Base-by-base conservation (phyloP, 2,329 filamentous ascomycete species). In the Didymosphaeria variabile region DNA sequence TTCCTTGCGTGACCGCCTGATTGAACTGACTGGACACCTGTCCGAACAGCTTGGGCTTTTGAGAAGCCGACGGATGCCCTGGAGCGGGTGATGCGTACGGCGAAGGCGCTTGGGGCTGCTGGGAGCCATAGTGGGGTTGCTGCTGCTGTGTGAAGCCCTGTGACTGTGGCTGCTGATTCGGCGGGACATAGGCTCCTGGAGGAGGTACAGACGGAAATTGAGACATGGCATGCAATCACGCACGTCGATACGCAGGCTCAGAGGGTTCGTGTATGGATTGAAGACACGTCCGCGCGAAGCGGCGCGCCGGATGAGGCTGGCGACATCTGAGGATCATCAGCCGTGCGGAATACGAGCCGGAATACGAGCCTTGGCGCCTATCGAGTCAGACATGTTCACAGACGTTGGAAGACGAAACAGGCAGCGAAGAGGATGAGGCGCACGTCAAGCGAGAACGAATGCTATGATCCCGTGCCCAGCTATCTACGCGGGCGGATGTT, bases 1-100 rank as follows among this genome's bases (percentile, higher is more conserved):
- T 78, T n/a, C 72, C 67, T 0, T 70, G 75, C 2, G 72, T 74
- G 9, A 77, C 73, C 2, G 74, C 75, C 58, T 77, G 75, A 34
- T 78, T 73, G 63, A 78, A 65, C 58, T 77, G 75, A 34, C 77
- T 73, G 63, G 77, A 65, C 65, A 75, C 75, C 38, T 71, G 66
- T 0, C 73, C 73, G 46, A 77, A 71, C 5, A 62, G 60, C 0
- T 67, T 49, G 26, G 63, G 51, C 61, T 72, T 75, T 12, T 71
- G 63, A 12, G 63, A 36, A 29, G 53, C 59, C 6, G 66, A 44
- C n/a, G 57, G 55, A 19, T 67, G 55, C 9, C 55, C 62, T 21
- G 67, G 60, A 17, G 67, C 53, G 42, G 64, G 58, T 19, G 66
- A 50, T 45, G 66, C 67, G 59, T 73, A 67, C 19, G 67, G 47